Percentiles rank a stretch among this genome's conserved stretches.
Conservation (phyloP, 2,329 filamentous ascomycete species). For the Cladosporium sp. region DNA sequence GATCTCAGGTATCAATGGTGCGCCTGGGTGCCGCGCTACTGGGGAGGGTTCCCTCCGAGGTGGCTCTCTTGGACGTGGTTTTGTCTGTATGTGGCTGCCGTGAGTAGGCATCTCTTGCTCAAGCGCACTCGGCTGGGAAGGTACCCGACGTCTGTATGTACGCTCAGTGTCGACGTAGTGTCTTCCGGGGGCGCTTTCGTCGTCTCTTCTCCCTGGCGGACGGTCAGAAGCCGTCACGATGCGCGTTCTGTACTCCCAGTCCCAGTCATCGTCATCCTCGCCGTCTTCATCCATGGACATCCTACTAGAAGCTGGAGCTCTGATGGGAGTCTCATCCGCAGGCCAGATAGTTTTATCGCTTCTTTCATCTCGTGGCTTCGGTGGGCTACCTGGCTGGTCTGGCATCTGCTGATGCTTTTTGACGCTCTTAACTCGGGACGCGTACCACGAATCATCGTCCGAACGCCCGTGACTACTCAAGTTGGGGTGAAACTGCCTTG, state of each 20-base stretch:
- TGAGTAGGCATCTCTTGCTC: neutral
- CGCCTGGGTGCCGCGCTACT: neutral
- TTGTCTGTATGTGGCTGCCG: neutral
- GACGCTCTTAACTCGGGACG: slow-evolving; percentile 12
- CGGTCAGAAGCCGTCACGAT: slow-evolving; percentile 10
- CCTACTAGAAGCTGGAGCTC: slow-evolving; percentile 15
- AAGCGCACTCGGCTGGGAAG: neutral
- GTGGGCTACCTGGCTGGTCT: neutral
- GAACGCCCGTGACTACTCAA: slow-evolving; percentile 11
- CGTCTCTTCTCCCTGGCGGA: neutral
- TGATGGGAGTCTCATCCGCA: neutral
- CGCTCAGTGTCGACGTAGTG: slow-evolving; percentile 15
- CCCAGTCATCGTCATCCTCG: slow-evolving; percentile 14
- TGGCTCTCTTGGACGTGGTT: neutral
- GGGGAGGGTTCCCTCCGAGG: neutral
- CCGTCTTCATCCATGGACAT: neutral
- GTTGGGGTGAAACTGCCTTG: neutral
- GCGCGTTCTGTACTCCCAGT: slow-evolving; percentile 20
- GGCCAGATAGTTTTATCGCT: slow-evolving; percentile 17
- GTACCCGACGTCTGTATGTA: neutral
- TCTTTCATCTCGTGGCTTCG: neutral
- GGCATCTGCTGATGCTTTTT: neutral
- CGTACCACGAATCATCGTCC: slow-evolving; percentile 17
- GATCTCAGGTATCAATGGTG: neutral
- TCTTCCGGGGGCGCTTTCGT: neutral